These are phyloP conservation scores for Colletotrichum graminicola DNA, from an alignment of 2,329 filamentous ascomycete species.

Conservation along the genomic window DNA sequence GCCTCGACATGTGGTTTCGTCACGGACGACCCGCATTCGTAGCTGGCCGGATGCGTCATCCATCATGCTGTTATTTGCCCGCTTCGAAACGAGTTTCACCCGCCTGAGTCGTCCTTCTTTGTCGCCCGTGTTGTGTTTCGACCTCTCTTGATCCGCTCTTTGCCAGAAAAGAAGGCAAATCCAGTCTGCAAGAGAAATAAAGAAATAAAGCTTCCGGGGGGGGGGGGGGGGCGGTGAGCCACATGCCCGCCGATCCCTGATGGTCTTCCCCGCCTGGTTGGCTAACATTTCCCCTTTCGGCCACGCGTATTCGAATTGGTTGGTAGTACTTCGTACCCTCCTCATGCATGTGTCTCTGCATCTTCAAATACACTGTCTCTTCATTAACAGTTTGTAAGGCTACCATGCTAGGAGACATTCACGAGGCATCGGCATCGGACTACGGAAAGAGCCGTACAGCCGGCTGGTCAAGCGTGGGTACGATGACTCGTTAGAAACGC, in stretches of 20 bases:
- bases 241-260: not conserved
- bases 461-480: not conserved
- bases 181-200: no score
- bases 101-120: not conserved
- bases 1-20: slow-evolving; percentile 1
- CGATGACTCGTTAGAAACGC: not conserved
- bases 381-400: not conserved
- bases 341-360: no score
- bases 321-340: not conserved
- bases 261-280: not conserved
- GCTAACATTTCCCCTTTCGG: not conserved
- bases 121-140: not conserved
- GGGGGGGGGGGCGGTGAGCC: not conserved
- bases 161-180: not conserved
- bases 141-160: not conserved
- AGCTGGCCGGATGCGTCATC: not conserved
- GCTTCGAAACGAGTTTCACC: slow-evolving; percentile 14
- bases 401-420: not conserved
- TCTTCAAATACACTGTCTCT: not conserved
- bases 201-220: not conserved
- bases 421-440: not conserved
- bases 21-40: not conserved
- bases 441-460: not conserved
- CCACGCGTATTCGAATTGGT: no score
- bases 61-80: not conserved